Percentiles rank a stretch among this genome's conserved stretches.
Evolutionary conservation across 1,139 yeast species (phyloP).

Genomic region (Scheffersomyces insectosa): DNA sequence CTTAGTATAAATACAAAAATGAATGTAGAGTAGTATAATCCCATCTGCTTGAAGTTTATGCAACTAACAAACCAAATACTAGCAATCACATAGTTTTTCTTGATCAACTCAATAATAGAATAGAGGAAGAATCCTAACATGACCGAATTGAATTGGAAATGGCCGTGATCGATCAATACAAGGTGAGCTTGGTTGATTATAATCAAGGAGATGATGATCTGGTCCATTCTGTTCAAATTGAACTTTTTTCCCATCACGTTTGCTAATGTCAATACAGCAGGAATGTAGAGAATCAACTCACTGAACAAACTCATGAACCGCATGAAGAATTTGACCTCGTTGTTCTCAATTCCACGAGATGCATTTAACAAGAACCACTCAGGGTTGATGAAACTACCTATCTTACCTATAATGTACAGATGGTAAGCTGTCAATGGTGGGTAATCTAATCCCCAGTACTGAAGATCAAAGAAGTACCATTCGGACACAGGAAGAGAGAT

Average conservation of each 20-base stretch:
- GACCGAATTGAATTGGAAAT: constrained; percentile 91
- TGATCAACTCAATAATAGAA: constrained; percentile 64
- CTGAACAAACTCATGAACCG: constrained; percentile 74
- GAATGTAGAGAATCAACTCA: constrained; percentile 73
- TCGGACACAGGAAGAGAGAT: constrained; percentile 65
- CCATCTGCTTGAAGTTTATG: constrained; percentile 91
- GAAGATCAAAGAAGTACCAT: constrained; percentile 89
- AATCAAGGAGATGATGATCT: constrained; percentile 71
- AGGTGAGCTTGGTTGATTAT: constrained; percentile 80
- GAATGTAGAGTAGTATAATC: constrained; percentile 87
- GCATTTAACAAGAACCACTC: constrained; percentile 73
- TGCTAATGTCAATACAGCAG: constrained; percentile 72
- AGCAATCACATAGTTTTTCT: constrained; percentile 64
- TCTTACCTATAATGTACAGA: constrained; percentile 73
- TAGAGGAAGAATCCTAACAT: constrained; percentile 86
- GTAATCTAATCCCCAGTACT: constrained; percentile 96
- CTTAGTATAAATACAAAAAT: constrained; percentile 71
- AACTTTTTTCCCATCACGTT: constrained; percentile 63
- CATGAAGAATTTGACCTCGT: constrained; percentile 77
- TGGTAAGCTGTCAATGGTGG: constrained; percentile 97
- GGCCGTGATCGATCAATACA: constrained; percentile 91
- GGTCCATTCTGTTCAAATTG: constrained; percentile 66
- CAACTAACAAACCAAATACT: constrained; percentile 81
- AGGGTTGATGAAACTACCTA: constrained; percentile 65
- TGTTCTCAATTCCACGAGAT: constrained; percentile 75